These are phyloP conservation scores for Starmerella apis DNA, from an alignment of 805 yeast species.

Conservation along the genomic window DNA sequence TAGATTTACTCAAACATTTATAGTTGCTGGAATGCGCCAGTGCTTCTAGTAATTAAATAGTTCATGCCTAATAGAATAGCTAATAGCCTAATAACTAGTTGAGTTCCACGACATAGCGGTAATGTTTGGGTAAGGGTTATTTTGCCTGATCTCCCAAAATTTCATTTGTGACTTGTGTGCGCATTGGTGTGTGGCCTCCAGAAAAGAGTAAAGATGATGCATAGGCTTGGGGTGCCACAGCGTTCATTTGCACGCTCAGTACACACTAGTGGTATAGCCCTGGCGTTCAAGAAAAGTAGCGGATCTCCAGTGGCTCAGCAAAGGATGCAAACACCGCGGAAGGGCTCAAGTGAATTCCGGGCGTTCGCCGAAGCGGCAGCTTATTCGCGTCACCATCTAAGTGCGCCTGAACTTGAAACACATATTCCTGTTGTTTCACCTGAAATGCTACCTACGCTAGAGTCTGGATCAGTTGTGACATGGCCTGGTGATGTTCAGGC, in stretches of 20 bases:
- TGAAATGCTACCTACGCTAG: neutral
- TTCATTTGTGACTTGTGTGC: neutral
- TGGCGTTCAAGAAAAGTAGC: constrained; percentile 16
- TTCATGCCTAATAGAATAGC: neutral
- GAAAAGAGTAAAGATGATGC: neutral
- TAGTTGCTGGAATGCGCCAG: too few species aligned
- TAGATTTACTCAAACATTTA: too few species aligned
- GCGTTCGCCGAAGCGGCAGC: constrained; percentile 24
- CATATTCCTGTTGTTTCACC: constrained; percentile 6
- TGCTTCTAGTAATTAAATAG: too few species aligned
- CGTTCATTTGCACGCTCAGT: constrained; percentile 6
- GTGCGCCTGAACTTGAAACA: constrained; percentile 17
- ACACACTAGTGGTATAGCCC: constrained; percentile 10
- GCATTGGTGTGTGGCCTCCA: neutral
- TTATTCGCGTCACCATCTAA: constrained; percentile 17
- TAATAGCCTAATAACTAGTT: too few species aligned
- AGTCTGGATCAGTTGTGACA: constrained; percentile 13
- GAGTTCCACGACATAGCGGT: too few species aligned
- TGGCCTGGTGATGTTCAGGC: constrained; percentile 23
- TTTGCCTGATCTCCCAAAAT: neutral
- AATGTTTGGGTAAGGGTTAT: neutral
- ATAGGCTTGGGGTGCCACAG: neutral
- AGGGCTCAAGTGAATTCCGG: constrained; percentile 24
- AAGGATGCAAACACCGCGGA: constrained; percentile 20
- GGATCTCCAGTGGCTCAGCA: constrained; percentile 8